Conservation (phyloP, 2,329 filamentous ascomycete genomes). For the Colletotrichum salicis region DNA sequence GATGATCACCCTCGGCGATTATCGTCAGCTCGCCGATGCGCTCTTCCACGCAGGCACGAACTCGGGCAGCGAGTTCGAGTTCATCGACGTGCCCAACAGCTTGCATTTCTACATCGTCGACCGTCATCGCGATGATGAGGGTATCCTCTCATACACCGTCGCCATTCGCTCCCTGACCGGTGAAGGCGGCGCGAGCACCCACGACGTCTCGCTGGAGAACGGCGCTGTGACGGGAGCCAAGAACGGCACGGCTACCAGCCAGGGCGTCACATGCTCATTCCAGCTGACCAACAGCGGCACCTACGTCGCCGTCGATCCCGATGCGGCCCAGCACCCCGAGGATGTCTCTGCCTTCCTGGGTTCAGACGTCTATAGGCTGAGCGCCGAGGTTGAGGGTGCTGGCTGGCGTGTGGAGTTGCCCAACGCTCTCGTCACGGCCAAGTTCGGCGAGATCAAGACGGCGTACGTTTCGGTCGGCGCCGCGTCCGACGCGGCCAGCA, state of each 20-base stretch:
- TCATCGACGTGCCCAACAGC: slow-evolving; percentile 57
- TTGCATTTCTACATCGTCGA: slow-evolving; percentile 62
- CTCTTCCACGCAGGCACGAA: slow-evolving; percentile 65
- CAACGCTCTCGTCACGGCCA: slow-evolving; percentile 52
- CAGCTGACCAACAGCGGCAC: slow-evolving; percentile 57
- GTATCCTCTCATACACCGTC: slow-evolving; percentile 60
- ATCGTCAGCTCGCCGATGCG: slow-evolving; percentile 63
- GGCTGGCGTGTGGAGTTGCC: slow-evolving; percentile 59
- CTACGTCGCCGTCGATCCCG: slow-evolving; percentile 38
- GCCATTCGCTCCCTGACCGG: slow-evolving; percentile 56
- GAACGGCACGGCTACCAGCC: slow-evolving; percentile 41
- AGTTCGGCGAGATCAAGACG: slow-evolving; percentile 50
- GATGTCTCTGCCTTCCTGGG: slow-evolving; percentile 52
- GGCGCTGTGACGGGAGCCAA: slow-evolving; percentile 44
- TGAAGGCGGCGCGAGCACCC: slow-evolving; percentile 43
- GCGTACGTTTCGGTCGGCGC: slow-evolving; percentile 56
- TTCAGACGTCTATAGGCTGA: slow-evolving; percentile 60
- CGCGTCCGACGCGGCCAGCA: slow-evolving; percentile 41
- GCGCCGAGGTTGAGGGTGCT: slow-evolving; percentile 52
- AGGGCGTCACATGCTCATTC: slow-evolving; percentile 57
- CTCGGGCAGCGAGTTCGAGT: slow-evolving; percentile 61
- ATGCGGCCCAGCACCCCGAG: slow-evolving; percentile 41
- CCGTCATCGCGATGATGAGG: slow-evolving; percentile 51
- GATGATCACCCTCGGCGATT: slow-evolving; percentile 63
- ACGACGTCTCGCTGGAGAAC: slow-evolving; percentile 50